Evolutionary conservation across 805 yeast species (phyloP), one percentile per base, ranked within the genome.

Genomic region (Hanseniaspora lindneri): DNA sequence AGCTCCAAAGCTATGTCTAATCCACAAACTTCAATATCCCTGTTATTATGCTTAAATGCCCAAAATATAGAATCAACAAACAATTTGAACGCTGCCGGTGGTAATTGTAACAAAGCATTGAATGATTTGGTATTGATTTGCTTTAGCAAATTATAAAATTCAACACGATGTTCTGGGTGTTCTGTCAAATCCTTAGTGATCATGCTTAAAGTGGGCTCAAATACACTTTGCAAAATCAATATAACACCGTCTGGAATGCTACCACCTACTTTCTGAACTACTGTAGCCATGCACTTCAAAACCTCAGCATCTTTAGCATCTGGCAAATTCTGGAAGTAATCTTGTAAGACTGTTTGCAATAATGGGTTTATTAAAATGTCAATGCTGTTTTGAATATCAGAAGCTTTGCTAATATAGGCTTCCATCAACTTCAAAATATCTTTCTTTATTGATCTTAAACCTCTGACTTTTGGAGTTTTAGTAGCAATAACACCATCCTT

Each of bases 291-390:
- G 73, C 97, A 88, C 66, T 83, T 85, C 64, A 92, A 73, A 4
- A 92, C 98, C 67, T 92, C 98, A 7, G 96, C 95, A 67, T 92
- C 98, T 62, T 97, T 80, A 9, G 96, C 96, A 68, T 87, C 95
- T 3, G 97, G 94, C 29, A 87, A 95, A 60, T 84, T 84, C 16
- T 77, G 69, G 58, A 76, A 77, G 67, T 92, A 92, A 64, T 92
- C 99, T 53, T 83, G 94, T 54, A 92, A 73, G 14, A 86, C 88
- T 0, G 96, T 85, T 39, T 73, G 73, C 53, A 92, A 76, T 59
- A 92, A 69, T 27, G 94, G 94, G 54, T 83, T 84, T 3, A 87
- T 79, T 55, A 92, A 73, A 54, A 82, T 86, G 43, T 79, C 73
- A 21, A 84, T 95, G 46, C 89, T 80, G 56, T 85, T 89, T 51